Evolutionary conservation across 2,329 filamentous ascomycete genomes (phyloP).

Genomic region (Colletotrichum godetiae): DNA sequence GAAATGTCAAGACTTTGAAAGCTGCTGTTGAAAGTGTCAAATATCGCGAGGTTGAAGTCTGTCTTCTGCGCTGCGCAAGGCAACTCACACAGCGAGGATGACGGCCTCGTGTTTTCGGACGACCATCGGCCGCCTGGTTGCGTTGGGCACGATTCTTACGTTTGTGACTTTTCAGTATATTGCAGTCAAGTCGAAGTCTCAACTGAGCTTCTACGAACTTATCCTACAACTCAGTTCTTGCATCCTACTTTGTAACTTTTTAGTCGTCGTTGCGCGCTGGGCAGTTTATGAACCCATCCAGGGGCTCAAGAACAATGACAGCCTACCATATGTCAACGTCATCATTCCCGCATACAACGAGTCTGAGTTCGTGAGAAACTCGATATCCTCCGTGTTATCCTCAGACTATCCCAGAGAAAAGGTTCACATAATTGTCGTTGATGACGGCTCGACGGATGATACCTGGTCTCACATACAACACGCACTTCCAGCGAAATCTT

Average conservation of each 20-base stretch:
- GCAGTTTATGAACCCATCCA: neutral
- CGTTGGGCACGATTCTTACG: neutral
- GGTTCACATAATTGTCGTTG: slow-evolving; percentile 4
- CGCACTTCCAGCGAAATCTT: neutral
- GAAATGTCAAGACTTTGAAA: neutral
- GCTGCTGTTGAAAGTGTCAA: neutral
- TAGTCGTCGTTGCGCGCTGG: slow-evolving; percentile 3
- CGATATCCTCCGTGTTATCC: neutral
- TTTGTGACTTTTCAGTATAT: slow-evolving; percentile 11
- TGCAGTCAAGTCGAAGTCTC: neutral
- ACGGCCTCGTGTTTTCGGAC: neutral
- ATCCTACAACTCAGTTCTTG: slow-evolving; percentile 1
- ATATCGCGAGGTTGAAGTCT: neutral
- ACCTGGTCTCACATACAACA: slow-evolving; percentile 4
- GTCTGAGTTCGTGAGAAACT: slow-evolving; percentile 8
- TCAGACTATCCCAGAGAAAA: slow-evolving; percentile 8
- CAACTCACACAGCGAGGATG: neutral
- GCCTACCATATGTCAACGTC: neutral
- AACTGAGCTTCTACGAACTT: neutral
- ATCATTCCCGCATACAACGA: slow-evolving; percentile 2
- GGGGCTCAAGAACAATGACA: neutral
- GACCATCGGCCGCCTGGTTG: slow-evolving; percentile 6
- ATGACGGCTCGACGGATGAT: slow-evolving; percentile 16
- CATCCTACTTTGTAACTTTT: neutral
- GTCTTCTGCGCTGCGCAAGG: neutral